phyloP scores from a whole-genome alignment of 208 protist genomes.

The Crithidia thermophila region DNA sequence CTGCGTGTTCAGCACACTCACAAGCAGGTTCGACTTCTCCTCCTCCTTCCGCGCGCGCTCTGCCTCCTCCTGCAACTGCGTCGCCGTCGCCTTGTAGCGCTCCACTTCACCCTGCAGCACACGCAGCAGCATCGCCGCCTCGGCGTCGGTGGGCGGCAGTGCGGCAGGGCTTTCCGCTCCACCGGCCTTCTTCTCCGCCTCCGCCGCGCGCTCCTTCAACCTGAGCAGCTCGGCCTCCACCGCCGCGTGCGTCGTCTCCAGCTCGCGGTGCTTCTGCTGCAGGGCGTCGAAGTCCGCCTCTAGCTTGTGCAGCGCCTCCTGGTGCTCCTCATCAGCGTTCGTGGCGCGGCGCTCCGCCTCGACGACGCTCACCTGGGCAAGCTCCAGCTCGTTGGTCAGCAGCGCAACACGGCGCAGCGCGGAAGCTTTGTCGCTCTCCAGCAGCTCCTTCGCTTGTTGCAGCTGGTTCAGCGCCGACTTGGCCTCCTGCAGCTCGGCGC shows the following conservation, averaged over 20 bases:
- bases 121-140: constrained; percentile 77
- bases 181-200: constrained; percentile 1
- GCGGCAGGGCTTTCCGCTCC: constrained; percentile 7
- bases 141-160: constrained; percentile 54
- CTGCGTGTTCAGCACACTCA: constrained; percentile 87
- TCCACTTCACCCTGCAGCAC: constrained; percentile 81
- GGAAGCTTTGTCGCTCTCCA: constrained; percentile 71
- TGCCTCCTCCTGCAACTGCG: constrained; percentile 61
- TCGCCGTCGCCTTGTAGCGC: constrained; percentile 68
- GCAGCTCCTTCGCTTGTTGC: constrained; percentile 44
- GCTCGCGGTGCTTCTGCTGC: constrained; percentile 35
- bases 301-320: constrained; percentile 28
- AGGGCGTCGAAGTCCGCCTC: constrained; percentile 36
- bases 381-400: constrained; percentile 77
- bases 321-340: constrained; percentile 30
- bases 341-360: constrained; percentile 42
- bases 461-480: constrained; percentile 38
- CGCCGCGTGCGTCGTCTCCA: constrained; percentile 33
- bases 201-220: constrained; percentile 2
- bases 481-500: constrained; percentile 15
- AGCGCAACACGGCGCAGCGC: constrained; percentile 60
- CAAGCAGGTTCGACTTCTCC: constrained; percentile 81
- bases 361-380: constrained; percentile 51
- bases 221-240: constrained; percentile 19
- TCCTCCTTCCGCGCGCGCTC: constrained; percentile 75